A percentile compares a stretch with the other conserved stretches of the same genome.
Evolutionary conservation across 768 basidiomycete genomes (phyloP).

Genomic region (Boletus vermiculosoides): DNA sequence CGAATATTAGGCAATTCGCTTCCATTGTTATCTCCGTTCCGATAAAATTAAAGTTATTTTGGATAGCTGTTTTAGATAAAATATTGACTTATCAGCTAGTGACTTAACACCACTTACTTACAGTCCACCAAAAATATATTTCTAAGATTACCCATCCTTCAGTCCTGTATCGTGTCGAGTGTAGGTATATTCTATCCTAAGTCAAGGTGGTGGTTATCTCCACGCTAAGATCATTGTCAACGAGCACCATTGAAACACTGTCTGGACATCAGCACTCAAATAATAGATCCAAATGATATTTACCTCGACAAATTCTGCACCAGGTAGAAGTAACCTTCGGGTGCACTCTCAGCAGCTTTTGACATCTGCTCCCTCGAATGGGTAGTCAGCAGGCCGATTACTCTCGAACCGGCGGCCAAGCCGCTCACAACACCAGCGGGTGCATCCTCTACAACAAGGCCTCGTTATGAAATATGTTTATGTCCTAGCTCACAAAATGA

Average conservation of each 20-base stretch:
- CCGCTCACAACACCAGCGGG: conserved; percentile 83
- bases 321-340: conserved; percentile 43
- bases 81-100: conserved; percentile 13
- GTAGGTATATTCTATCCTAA: neutral
- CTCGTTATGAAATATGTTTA: conserved; percentile 34
- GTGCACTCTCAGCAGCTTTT: conserved; percentile 51
- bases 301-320: conserved; percentile 72
- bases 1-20: conserved; percentile 43
- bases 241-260: conserved; percentile 31
- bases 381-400: conserved; percentile 79
- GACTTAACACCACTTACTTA: neutral
- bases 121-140: conserved; percentile 1
- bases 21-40: neutral
- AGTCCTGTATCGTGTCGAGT: neutral
- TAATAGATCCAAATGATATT: conserved; percentile 11
- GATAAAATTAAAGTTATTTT: conserved; percentile 1
- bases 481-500: neutral
- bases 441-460: conserved; percentile 90
- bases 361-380: conserved; percentile 70
- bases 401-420: conserved; percentile 77
- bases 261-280: neutral
- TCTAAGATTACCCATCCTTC: conserved; percentile 1
- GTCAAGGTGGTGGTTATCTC: conserved; percentile 29
- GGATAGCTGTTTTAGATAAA: conserved; percentile 6
- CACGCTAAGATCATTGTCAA: conserved; percentile 37